Percentiles rank a stretch among this genome's conserved stretches.
Evolutionary conservation across 202 grass and related monocot genomes (phyloP).

Genomic region (Schoenoplectus tabernaemontani): DNA sequence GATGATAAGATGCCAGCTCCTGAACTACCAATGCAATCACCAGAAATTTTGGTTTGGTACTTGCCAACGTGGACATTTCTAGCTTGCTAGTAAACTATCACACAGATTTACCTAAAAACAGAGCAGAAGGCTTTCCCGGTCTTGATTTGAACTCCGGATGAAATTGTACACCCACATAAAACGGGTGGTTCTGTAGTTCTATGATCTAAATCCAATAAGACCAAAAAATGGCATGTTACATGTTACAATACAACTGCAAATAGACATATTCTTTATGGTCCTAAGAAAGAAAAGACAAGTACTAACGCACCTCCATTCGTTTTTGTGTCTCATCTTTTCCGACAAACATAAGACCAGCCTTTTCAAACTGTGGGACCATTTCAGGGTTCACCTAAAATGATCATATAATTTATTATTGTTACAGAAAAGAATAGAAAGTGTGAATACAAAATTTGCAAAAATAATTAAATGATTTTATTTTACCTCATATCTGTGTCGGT

Average conservation of each 20-base stretch:
- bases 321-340: slow-evolving; percentile 76
- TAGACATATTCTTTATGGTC: not conserved
- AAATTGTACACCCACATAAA: slow-evolving; percentile 75
- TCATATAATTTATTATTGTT: slow-evolving; percentile 7
- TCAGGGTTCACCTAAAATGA: slow-evolving; percentile 80
- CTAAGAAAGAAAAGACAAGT: not conserved
- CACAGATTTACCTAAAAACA: slow-evolving; percentile 76
- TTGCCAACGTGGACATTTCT: not conserved
- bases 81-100: not conserved
- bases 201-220: slow-evolving; percentile 56
- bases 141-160: slow-evolving; percentile 98
- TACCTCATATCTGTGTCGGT: slow-evolving; percentile 98
- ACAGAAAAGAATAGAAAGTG: not conserved
- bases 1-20: not conserved
- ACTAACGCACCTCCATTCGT: slow-evolving; percentile 75
- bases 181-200: slow-evolving; percentile 70
- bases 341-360: slow-evolving; percentile 74
- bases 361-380: slow-evolving; percentile 73
- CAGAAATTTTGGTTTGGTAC: not conserved
- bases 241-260: not conserved
- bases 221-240: not conserved
- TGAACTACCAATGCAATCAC: not conserved
- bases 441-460: not conserved
- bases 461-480: slow-evolving; percentile 17
- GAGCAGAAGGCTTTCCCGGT: slow-evolving; percentile 71